Percentiles rank a stretch among this genome's conserved stretches.
Evolutionary conservation across 2,329 filamentous ascomycete genomes (phyloP).

Genomic region (Macroventuria anomochaeta): DNA sequence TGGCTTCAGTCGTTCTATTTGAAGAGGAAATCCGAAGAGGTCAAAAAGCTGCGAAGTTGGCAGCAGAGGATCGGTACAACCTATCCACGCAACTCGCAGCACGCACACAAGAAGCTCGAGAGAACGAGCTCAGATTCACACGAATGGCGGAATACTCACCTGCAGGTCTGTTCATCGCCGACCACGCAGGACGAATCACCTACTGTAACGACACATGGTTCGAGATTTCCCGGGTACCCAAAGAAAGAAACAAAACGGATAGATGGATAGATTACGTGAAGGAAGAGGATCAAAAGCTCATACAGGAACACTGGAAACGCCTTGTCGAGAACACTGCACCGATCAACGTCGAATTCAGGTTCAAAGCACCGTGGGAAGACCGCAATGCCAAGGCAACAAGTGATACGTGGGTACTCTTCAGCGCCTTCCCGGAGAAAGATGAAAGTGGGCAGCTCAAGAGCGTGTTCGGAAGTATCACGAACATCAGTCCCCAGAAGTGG

Average conservation of each 20-base stretch:
- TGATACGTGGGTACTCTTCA: slow-evolving; percentile 81
- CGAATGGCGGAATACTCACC: slow-evolving; percentile 85
- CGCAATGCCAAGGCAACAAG: slow-evolving; percentile 61
- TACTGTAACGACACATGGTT: slow-evolving; percentile 83
- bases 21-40: slow-evolving; percentile 82
- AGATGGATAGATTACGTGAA: slow-evolving; percentile 76
- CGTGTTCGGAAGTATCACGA: slow-evolving; percentile 81
- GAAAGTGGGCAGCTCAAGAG: slow-evolving; percentile 70
- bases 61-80: slow-evolving; percentile 77
- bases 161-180: slow-evolving; percentile 85
- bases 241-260: slow-evolving; percentile 63
- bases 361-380: slow-evolving; percentile 70
- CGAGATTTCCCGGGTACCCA: slow-evolving; percentile 70
- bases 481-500: slow-evolving; percentile 86
- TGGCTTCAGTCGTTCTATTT: slow-evolving; percentile 81
- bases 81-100: slow-evolving; percentile 76
- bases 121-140: slow-evolving; percentile 78
- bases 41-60: slow-evolving; percentile 74
- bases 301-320: slow-evolving; percentile 67
- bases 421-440: slow-evolving; percentile 75
- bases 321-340: slow-evolving; percentile 67
- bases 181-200: slow-evolving; percentile 71
- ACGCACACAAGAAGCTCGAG: slow-evolving; percentile 62
- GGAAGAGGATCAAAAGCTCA: slow-evolving; percentile 66
- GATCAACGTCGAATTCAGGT: slow-evolving; percentile 76